Evolutionary conservation across 2,329 filamentous ascomycete genomes (phyloP), one percentile per base, ranked within the genome.

Genomic region (Nakataea oryzae): DNA sequence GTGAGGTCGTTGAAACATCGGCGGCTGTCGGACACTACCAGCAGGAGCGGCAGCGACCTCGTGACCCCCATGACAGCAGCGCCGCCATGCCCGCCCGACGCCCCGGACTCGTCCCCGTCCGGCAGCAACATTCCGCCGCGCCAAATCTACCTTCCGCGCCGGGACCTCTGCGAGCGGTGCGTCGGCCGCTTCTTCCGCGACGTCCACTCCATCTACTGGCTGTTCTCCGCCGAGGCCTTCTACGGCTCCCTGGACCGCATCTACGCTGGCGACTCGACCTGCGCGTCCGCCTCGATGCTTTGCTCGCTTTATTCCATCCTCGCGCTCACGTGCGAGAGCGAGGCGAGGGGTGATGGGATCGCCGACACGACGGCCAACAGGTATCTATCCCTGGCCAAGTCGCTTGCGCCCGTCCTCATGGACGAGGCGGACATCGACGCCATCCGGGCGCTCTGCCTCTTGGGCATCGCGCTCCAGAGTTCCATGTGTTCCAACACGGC

Each of bases 161-260:
- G 69, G 21, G 68, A 70, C 58, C 65, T 70, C 12, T 69, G 69
- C 60, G 65, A 68, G 59, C 66, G 66, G 58, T 70, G 69, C 58
- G 65, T 70, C 1, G 64, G 66, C 21, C 66, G 69, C 58, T 70
- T 69, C 63, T 70, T 70, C 61, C 60, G 63, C 50, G 69, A 70
- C 41, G 65, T 70, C 30, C 68, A 70, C 62, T 67, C 66, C 11
- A 61, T 70, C 50, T 70, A 70, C 59, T 70, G 69, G 69, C 67
- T 70, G 59, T 67, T 69, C 63, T 67, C 68, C 1, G 65, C 66
- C 30, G 69, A 70, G 61, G 65, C 64, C 24, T 69, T 70, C 59
- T 66, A 68, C n/a, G 64, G 64, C 21, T 59, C 65, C 14, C 66
- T 70, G 3, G 67, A 70, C 54, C 63, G 68, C 5, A 64, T 70